phyloP scores from a whole-genome alignment of 192 early-diverging fungal genomes.

The Mortierella alpina region DNA sequence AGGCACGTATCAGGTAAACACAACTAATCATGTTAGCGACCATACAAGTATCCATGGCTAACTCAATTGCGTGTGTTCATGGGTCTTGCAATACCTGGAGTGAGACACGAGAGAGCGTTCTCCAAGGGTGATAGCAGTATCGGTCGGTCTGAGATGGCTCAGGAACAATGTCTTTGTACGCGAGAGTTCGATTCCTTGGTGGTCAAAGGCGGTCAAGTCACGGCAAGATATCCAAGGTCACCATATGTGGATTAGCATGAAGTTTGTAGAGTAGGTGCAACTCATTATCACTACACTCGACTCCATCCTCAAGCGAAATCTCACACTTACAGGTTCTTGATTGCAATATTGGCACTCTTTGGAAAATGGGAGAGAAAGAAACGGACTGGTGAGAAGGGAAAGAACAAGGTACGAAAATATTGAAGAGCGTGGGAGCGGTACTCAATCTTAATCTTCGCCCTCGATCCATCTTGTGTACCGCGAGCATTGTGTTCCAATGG shows the following conservation, averaged over 20 bases:
- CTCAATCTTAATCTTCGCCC: no score
- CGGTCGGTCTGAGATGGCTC: constrained; percentile 1
- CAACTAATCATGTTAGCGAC: not conserved
- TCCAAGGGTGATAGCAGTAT: not conserved
- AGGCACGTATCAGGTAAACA: not conserved
- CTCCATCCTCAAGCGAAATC: not conserved
- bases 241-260: not conserved
- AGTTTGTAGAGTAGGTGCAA: not conserved
- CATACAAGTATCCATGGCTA: not conserved
- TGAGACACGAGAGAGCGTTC: not conserved
- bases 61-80: not conserved
- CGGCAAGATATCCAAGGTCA: no score
- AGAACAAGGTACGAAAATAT: not conserved
- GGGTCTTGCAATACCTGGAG: not conserved
- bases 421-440: not conserved
- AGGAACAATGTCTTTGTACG: not conserved
- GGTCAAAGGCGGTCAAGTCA: not conserved
- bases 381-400: not conserved
- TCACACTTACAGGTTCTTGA: not conserved
- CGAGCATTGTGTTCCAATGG: no score
- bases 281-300: no score
- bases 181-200: not conserved
- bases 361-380: not conserved
- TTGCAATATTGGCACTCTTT: no score
- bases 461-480: no score